These are phyloP conservation scores for Dittrichia graveolens DNA, from an alignment of 129 eudicot species.

Conservation along the genomic window DNA sequence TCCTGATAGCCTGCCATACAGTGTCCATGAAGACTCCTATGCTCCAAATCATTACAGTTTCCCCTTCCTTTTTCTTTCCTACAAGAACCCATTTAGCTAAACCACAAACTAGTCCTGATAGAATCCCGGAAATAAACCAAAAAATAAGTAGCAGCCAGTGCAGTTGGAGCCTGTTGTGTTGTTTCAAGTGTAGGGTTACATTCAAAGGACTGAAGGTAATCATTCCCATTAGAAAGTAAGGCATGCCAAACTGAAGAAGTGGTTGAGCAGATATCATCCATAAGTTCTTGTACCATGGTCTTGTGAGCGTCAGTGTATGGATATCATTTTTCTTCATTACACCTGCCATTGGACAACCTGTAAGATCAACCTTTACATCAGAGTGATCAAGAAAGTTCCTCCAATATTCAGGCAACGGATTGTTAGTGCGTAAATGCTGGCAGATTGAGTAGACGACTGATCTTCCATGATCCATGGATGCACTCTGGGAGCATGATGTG, in stretches of 20 bases:
- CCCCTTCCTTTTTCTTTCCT: constrained; percentile 52
- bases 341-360: constrained; percentile 55
- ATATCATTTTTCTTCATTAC: constrained; percentile 17
- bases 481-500: constrained; percentile 54
- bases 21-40: constrained; percentile 55
- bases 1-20: constrained; percentile 64
- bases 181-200: constrained; percentile 28
- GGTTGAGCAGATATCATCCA: constrained; percentile 61
- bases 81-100: constrained; percentile 55
- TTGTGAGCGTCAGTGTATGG: constrained; percentile 39
- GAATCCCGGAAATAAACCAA: constrained; percentile 47
- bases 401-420: constrained; percentile 49
- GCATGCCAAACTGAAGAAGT: constrained; percentile 37
- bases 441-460: constrained; percentile 49
- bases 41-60: constrained; percentile 56
- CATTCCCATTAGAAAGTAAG: constrained; percentile 52
- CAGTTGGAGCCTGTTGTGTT: constrained; percentile 15
- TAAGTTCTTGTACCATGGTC: constrained; percentile 51
- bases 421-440: constrained; percentile 52
- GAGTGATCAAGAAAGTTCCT: constrained; percentile 48
- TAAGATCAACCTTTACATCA: constrained; percentile 48
- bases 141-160: constrained; percentile 41
- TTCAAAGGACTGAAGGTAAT: constrained; percentile 45
- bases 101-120: constrained; percentile 47
- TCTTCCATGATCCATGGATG: constrained; percentile 56